These are phyloP conservation scores for Hypericum perforatum DNA, from an alignment of 345 rosid species.

Conservation along the genomic window DNA sequence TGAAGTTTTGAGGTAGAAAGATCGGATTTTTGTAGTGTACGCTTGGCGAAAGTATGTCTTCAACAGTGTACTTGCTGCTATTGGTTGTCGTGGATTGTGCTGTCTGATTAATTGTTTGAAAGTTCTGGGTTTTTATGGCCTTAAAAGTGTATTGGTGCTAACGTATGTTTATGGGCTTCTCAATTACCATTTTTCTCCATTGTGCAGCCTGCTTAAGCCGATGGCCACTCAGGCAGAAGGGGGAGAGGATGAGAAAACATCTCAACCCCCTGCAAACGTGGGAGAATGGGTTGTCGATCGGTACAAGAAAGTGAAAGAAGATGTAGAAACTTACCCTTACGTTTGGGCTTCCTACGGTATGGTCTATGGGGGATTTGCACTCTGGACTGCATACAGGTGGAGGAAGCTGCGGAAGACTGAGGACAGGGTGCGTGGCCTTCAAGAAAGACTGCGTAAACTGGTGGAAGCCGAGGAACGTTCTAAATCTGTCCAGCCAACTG, in stretches of 20 bases:
- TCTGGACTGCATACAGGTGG: constrained; percentile 71
- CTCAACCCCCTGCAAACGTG: constrained; percentile 23
- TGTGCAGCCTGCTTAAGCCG: too few species aligned
- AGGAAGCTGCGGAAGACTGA: constrained; percentile 81
- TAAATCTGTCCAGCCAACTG: constrained; percentile 15
- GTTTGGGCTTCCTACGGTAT: constrained; percentile 86
- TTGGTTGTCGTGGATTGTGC: too few species aligned
- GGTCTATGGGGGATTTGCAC: constrained; percentile 74
- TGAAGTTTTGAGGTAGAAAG: too few species aligned
- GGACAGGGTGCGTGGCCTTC: constrained; percentile 77
- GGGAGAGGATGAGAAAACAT: constrained; percentile 23
- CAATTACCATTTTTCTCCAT: too few species aligned
- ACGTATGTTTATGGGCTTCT: too few species aligned
- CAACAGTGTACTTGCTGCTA: too few species aligned
- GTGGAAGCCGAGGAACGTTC: constrained; percentile 43
- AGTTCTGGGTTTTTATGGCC: too few species aligned
- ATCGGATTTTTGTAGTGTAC: too few species aligned
- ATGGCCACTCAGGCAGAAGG: constrained; percentile 33
- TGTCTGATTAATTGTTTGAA: too few species aligned
- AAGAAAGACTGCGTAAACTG: constrained; percentile 46
- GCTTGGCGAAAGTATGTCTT: too few species aligned
- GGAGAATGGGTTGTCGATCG: constrained; percentile 33
- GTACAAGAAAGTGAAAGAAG: constrained; percentile 54
- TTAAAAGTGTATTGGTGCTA: too few species aligned
- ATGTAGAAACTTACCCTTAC: constrained; percentile 74